These are phyloP conservation scores for Lactifluus echinatus DNA, from an alignment of 768 basidiomycete genomes.

Conservation along the genomic window DNA sequence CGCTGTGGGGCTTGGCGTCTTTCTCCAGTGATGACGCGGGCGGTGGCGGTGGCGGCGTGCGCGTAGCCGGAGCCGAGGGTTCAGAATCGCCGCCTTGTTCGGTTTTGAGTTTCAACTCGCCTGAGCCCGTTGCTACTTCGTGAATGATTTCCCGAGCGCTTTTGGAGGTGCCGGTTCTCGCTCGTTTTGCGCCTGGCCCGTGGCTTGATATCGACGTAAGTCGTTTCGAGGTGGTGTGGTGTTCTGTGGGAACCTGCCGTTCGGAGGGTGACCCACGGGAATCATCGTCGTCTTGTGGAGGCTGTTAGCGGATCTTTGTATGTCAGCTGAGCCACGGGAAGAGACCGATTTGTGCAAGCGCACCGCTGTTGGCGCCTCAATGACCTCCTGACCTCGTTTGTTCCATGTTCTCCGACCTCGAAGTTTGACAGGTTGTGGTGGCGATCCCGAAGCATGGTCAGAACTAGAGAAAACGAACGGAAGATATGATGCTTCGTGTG, in stretches of 20 bases:
- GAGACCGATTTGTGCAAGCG: neutral
- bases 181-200: slow-evolving; percentile 2
- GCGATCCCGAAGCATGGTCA: slow-evolving; percentile 15
- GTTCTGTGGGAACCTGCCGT: neutral
- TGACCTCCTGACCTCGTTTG: slow-evolving; percentile 21
- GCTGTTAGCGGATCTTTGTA: slow-evolving; percentile 12
- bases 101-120: neutral
- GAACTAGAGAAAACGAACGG: slow-evolving; percentile 14
- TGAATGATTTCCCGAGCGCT: slow-evolving; percentile 12
- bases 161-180: slow-evolving; percentile 5
- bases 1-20: neutral
- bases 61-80: neutral
- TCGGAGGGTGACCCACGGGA: slow-evolving; percentile 12
- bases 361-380: slow-evolving; percentile 4
- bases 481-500: slow-evolving; percentile 19
- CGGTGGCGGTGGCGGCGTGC: neutral
- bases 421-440: slow-evolving; percentile 8
- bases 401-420: slow-evolving; percentile 19
- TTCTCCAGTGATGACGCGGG: neutral
- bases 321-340: neutral
- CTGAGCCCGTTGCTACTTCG: neutral
- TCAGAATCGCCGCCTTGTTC: neutral
- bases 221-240: slow-evolving; percentile 10
- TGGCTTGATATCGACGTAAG: slow-evolving; percentile 16
- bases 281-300: neutral